Conservation (phyloP, 257 asterid genomes). For the Plectranthus barbatus region DNA sequence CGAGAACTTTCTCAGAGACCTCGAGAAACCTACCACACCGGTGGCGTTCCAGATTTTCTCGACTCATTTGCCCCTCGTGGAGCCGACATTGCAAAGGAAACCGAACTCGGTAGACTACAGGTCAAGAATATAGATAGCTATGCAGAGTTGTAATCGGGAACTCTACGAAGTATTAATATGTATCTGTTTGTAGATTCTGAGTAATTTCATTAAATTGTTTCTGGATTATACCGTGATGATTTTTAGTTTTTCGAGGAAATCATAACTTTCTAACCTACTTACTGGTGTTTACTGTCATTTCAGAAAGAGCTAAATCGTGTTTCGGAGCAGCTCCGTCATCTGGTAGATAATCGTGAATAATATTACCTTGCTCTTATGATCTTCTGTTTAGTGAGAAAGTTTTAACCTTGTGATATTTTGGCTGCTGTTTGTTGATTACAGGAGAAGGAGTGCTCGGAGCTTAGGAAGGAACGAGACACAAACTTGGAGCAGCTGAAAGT, state of each 20-base stretch:
- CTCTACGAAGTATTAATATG: not conserved
- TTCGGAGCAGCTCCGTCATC: conserved; percentile 40
- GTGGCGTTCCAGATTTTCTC: conserved; percentile 9
- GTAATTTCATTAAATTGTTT: not conserved
- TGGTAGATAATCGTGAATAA: conserved; percentile 34
- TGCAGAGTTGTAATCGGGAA: not conserved
- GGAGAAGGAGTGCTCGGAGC: conserved; percentile 62
- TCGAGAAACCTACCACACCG: not conserved
- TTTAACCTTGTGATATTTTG: not conserved
- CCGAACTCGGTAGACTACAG: conserved; percentile 47
- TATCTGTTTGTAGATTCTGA: not conserved
- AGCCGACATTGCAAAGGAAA: conserved; percentile 26
- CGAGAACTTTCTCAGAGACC: conserved; percentile 72
- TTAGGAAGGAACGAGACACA: conserved; percentile 43
- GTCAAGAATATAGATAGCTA: conserved; percentile 20
- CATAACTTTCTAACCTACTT: not conserved
- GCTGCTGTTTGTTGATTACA: conserved; percentile 24
- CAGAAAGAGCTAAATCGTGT: conserved; percentile 73
- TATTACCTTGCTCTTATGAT: not conserved
- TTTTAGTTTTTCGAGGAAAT: not conserved
- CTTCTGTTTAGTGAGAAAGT: not conserved
- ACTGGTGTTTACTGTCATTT: conserved; percentile 10
- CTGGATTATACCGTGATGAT: not conserved
- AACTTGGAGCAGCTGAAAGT: conserved; percentile 48
- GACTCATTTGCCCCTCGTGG: conserved; percentile 19